Percentiles rank a stretch among this genome's conserved stretches.
Conservation (phyloP, 228 moss, liverwort and hornwort species). For the Sphagnum magellanicum region DNA sequence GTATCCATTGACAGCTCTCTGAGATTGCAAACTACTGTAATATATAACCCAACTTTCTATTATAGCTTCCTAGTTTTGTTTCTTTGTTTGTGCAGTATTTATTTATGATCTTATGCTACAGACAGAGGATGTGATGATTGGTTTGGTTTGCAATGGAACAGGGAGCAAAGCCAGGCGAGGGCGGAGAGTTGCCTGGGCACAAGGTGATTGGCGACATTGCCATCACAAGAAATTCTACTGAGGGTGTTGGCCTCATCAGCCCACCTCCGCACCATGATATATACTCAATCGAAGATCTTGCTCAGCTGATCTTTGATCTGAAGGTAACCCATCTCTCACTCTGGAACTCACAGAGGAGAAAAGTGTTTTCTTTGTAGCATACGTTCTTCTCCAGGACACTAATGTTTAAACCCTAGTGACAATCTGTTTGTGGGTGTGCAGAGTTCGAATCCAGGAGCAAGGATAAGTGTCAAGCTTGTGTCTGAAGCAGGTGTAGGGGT, state of each 20-base stretch:
- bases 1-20: not conserved
- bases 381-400: not conserved
- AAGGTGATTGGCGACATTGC: constrained; percentile 92
- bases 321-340: constrained; percentile 19
- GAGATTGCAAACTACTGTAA: not conserved
- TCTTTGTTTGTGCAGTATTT: too few species aligned
- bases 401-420: not conserved
- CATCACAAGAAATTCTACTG: constrained; percentile 72
- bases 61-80: too few species aligned
- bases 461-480: constrained; percentile 73
- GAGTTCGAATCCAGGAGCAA: constrained; percentile 63
- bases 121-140: too few species aligned
- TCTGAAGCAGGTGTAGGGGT: constrained; percentile 79
- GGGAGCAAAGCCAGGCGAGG: constrained; percentile 85
- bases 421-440: constrained; percentile 9
- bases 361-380: not conserved
- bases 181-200: constrained; percentile 81
- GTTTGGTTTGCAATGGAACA: not conserved
- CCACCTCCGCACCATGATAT: constrained; percentile 96
- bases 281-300: constrained; percentile 94
- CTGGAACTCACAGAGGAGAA: constrained; percentile 7
- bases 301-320: constrained; percentile 82
- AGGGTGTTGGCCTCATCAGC: constrained; percentile 84
- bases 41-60: not conserved
- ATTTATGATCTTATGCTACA: too few species aligned